A percentile compares a stretch with the other conserved stretches of the same genome.
These are phyloP conservation scores for Santalum album DNA, from an alignment of 164 flowering plant genomes.

Conservation along the genomic window DNA sequence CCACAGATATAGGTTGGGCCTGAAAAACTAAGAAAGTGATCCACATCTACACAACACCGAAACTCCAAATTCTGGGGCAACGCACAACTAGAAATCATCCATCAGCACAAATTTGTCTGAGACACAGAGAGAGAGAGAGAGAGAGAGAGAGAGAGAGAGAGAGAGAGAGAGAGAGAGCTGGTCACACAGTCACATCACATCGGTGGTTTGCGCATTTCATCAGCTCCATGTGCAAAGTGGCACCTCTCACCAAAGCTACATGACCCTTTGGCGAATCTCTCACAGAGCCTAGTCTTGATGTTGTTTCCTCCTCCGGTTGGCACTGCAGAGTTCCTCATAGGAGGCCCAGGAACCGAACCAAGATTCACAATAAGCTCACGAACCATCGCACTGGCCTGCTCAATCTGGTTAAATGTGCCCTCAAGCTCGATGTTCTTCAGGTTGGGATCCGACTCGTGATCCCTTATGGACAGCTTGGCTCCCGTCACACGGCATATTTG, in stretches of 20 bases:
- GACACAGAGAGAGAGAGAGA: constrained; percentile 4
- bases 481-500: constrained; percentile 65
- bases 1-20: too few species aligned
- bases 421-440: constrained; percentile 73
- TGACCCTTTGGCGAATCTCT: constrained; percentile 59
- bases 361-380: constrained; percentile 47
- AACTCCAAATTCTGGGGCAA: too few species aligned
- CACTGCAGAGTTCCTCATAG: constrained; percentile 12
- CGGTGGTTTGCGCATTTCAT: constrained; percentile 45
- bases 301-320: constrained; percentile 26
- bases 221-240: constrained; percentile 80
- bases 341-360: constrained; percentile 23
- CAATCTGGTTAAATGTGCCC: constrained; percentile 74
- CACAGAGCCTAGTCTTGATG: constrained; percentile 68
- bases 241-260: constrained; percentile 81
- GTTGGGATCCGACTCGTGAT: constrained; percentile 57
- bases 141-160: constrained; percentile 1
- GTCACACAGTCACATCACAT: constrained; percentile 17
- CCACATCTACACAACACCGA: too few species aligned
- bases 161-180: neutral
- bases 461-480: constrained; percentile 58
- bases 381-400: constrained; percentile 70
- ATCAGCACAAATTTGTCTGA: constrained; percentile 8
- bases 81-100: too few species aligned
- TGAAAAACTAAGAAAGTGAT: too few species aligned